Evolutionary conservation across 108 stramenopile genomes (phyloP).

Genomic region (Bacterosira constricta): DNA sequence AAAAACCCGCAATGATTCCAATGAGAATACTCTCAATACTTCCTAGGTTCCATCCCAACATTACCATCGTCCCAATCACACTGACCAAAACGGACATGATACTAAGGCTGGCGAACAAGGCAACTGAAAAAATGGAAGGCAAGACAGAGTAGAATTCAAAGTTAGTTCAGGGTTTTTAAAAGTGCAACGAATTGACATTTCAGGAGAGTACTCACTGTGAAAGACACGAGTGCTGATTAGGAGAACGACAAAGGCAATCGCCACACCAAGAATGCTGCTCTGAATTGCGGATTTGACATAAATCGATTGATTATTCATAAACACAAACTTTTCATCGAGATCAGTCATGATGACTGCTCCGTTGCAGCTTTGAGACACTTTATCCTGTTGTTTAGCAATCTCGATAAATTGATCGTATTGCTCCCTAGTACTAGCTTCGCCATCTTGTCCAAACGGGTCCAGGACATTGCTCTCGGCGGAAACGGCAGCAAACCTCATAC

Average conservation of each 20-base stretch:
- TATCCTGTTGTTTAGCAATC: slow-evolving; percentile 29
- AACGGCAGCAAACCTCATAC: slow-evolving; percentile 43
- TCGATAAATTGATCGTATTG: slow-evolving; percentile 49
- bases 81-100: slow-evolving; percentile 53
- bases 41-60: slow-evolving; percentile 56
- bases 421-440: slow-evolving; percentile 35
- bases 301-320: slow-evolving; percentile 66
- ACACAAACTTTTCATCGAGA: slow-evolving; percentile 56
- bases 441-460: slow-evolving; percentile 34
- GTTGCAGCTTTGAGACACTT: slow-evolving; percentile 26
- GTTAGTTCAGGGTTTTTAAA: not conserved
- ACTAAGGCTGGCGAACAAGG: slow-evolving; percentile 53
- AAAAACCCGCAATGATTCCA: slow-evolving; percentile 50
- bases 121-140: slow-evolving; percentile 5
- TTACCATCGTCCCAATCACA: slow-evolving; percentile 53
- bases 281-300: slow-evolving; percentile 48
- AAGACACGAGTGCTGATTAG: slow-evolving; percentile 47
- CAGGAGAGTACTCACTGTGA: slow-evolving; percentile 9
- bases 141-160: not conserved
- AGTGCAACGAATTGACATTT: not conserved
- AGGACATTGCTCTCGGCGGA: slow-evolving; percentile 40
- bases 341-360: slow-evolving; percentile 51
- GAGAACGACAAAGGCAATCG: slow-evolving; percentile 57
- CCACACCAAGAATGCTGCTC: slow-evolving; percentile 50
- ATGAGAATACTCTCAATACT: slow-evolving; percentile 49